Percentiles rank a stretch among this genome's conserved stretches.
phyloP scores from a whole-genome alignment of 306 rosid species.

The Castanea mollissima region DNA sequence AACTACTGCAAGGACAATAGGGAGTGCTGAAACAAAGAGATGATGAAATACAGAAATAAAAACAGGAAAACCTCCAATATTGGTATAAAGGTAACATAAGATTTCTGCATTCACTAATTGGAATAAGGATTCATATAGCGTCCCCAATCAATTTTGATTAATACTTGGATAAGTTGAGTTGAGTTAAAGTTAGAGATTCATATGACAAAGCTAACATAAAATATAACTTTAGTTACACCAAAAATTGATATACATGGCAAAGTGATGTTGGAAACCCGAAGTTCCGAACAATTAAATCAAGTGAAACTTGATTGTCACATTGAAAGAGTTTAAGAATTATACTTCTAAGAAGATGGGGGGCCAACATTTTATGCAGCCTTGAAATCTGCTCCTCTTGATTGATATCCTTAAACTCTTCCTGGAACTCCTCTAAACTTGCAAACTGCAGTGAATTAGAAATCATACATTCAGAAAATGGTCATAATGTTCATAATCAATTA shows the following conservation, averaged over 20 bases:
- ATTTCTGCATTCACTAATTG: background rate
- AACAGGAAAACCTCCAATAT: background rate
- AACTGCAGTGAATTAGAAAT: conserved; percentile 53
- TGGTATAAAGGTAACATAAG: background rate
- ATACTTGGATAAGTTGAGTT: background rate
- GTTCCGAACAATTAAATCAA: conserved; percentile 2
- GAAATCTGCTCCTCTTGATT: conserved; percentile 97
- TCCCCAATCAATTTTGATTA: background rate
- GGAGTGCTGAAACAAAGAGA: background rate
- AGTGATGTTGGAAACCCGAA: conserved; percentile 1
- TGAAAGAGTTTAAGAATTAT: conserved; percentile 37
- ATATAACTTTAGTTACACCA: conserved; percentile 10
- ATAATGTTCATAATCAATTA: conserved; percentile 20
- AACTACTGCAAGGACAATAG: background rate
- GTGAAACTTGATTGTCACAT: background rate
- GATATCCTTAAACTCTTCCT: conserved; percentile 95
- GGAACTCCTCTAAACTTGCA: conserved; percentile 96
- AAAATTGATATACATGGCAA: conserved; percentile 2
- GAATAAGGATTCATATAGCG: background rate
- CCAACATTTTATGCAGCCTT: conserved; percentile 96
- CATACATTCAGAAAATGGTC: conserved; percentile 21
- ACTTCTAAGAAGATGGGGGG: conserved; percentile 97
- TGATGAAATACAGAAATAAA: background rate
- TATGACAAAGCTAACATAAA: conserved; percentile 2
- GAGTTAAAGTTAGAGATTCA: conserved; percentile 5